Conservation (phyloP, 768 basidiomycete genomes). For the Dioszegia aurantiaca region DNA sequence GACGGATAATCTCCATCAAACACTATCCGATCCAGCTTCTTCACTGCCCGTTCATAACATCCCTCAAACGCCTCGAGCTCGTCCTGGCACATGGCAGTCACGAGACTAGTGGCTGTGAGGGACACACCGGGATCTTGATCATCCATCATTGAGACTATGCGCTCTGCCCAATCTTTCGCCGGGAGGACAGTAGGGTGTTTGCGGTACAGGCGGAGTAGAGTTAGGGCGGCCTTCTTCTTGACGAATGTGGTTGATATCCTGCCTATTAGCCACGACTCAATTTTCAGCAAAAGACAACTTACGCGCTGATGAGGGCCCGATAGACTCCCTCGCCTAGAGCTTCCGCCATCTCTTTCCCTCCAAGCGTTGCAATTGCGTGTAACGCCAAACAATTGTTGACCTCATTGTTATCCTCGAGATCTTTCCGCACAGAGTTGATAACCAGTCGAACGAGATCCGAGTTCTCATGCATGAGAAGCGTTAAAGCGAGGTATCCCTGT, state of each 20-base stretch:
- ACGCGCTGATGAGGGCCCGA: conserved; percentile 91
- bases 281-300: conserved; percentile 24
- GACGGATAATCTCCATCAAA: conserved; percentile 84
- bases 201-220: conserved; percentile 84
- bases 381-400: conserved; percentile 93
- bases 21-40: conserved; percentile 81
- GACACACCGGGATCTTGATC: conserved; percentile 90
- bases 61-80: conserved; percentile 84
- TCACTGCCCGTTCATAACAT: conserved; percentile 91
- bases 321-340: conserved; percentile 91
- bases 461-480: conserved; percentile 97
- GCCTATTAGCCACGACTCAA: conserved; percentile 1
- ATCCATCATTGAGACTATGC: conserved; percentile 94
- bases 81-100: conserved; percentile 92
- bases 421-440: conserved; percentile 97
- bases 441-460: conserved; percentile 94
- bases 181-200: conserved; percentile 94
- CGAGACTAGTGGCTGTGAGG: conserved; percentile 84
- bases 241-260: conserved; percentile 94
- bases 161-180: conserved; percentile 89
- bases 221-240: conserved; percentile 97
- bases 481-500: conserved; percentile 95
- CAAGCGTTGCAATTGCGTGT: conserved; percentile 97
- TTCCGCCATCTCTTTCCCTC: conserved; percentile 97
- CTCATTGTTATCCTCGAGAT: conserved; percentile 89